These are phyloP conservation scores for Yamadazyma trypodendri DNA, from an alignment of 1,139 yeast genomes.

Conservation along the genomic window DNA sequence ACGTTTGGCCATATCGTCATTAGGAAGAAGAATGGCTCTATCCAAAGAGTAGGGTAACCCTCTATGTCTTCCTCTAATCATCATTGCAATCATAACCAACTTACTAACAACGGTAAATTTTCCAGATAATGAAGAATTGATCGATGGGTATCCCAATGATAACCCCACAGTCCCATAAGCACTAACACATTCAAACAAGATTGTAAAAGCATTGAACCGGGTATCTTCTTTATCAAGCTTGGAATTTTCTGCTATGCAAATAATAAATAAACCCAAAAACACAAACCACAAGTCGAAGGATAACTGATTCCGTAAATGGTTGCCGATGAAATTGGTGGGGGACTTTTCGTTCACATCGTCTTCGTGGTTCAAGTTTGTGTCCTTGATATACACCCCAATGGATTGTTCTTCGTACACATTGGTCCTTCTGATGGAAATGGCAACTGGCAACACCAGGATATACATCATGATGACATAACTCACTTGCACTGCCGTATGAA, in stretches of 20 bases:
- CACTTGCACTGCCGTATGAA: constrained; percentile 92
- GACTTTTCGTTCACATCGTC: constrained; percentile 34
- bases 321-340: constrained; percentile 67
- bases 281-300: constrained; percentile 96
- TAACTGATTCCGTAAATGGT: constrained; percentile 87
- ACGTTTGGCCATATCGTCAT: constrained; percentile 62
- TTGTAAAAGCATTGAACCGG: constrained; percentile 65
- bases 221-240: constrained; percentile 48
- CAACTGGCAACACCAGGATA: constrained; percentile 91
- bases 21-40: constrained; percentile 88
- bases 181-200: constrained; percentile 84
- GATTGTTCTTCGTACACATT: constrained; percentile 98
- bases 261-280: constrained; percentile 78
- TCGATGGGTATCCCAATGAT: constrained; percentile 75
- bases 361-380: constrained; percentile 23
- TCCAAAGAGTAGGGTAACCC: constrained; percentile 93
- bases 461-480: constrained; percentile 97
- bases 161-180: constrained; percentile 97
- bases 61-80: constrained; percentile 95
- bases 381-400: constrained; percentile 71
- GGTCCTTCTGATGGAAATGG: constrained; percentile 93
- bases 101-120: constrained; percentile 75
- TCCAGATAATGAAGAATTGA: constrained; percentile 68
- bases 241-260: constrained; percentile 81
- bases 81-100: constrained; percentile 80